A percentile compares a stretch with the other conserved stretches of the same genome.
Conservation (phyloP, 495 filamentous ascomycete species). For the Pseudevernia furfuracea region DNA sequence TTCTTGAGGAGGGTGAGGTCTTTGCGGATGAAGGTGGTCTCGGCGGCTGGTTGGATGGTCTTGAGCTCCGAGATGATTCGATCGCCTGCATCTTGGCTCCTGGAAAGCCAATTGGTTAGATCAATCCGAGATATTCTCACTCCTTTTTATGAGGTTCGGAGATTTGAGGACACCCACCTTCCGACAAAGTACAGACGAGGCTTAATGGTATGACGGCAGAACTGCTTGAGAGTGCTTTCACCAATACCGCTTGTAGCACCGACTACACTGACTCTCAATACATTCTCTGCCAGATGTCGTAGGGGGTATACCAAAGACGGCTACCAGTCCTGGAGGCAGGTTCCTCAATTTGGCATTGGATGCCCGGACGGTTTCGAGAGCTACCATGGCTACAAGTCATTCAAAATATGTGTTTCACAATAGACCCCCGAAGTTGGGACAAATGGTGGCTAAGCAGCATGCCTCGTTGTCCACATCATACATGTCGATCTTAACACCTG, state of each 20-base stretch:
- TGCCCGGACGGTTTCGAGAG: slow-evolving; percentile 33
- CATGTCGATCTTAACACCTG: no score
- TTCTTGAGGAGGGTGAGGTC: slow-evolving; percentile 47
- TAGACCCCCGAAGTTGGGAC: no score
- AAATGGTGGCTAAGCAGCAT: no score
- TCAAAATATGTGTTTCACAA: no score
- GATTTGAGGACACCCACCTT: slow-evolving; percentile 15
- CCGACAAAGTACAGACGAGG: slow-evolving; percentile 36
- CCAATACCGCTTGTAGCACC: slow-evolving; percentile 42
- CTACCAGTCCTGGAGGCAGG: slow-evolving; percentile 43
- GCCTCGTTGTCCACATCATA: no score
- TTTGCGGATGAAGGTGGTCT: slow-evolving; percentile 42
- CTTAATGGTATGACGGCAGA: slow-evolving; percentile 28
- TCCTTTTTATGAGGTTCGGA: not conserved
- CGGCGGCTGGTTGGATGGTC: slow-evolving; percentile 42
- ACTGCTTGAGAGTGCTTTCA: slow-evolving; percentile 30
- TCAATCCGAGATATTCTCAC: not conserved
- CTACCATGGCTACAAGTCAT: slow-evolving; percentile 33
- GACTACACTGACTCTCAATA: slow-evolving; percentile 27
- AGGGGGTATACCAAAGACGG: slow-evolving; percentile 41
- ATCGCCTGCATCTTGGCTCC: slow-evolving; percentile 30
- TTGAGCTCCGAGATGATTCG: slow-evolving; percentile 41
- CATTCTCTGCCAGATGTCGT: not conserved
- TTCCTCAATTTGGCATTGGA: slow-evolving; percentile 39
- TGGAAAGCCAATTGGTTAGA: not conserved